phyloP scores from a whole-genome alignment of 2,329 filamentous ascomycete species.

The Xylariaceae sp. region DNA sequence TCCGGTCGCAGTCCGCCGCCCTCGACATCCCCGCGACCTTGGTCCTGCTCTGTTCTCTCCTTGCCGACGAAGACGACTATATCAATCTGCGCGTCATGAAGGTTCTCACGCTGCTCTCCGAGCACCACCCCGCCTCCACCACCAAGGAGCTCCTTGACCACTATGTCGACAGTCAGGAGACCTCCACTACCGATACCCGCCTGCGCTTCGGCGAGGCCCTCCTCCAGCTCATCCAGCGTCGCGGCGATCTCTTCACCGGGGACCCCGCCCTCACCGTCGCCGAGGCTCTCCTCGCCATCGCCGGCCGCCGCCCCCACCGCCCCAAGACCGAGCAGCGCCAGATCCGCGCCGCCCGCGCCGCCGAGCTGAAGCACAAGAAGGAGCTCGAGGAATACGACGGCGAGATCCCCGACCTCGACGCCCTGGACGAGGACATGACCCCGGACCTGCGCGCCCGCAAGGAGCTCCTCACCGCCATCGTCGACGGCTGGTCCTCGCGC shows the following conservation, averaged over 20 bases:
- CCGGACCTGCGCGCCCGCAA: constrained; percentile 42
- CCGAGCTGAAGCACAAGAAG: too few species aligned
- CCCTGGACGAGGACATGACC: constrained; percentile 26
- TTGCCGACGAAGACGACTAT: constrained; percentile 64
- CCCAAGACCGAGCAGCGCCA: constrained; percentile 56
- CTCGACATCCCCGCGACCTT: constrained; percentile 64
- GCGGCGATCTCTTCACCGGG: constrained; percentile 52
- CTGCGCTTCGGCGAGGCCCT: constrained; percentile 67
- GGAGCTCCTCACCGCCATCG: constrained; percentile 53
- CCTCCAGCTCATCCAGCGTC: constrained; percentile 57
- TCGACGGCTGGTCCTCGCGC: constrained; percentile 64
- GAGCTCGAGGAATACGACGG: constrained; percentile 31
- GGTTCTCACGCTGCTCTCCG: constrained; percentile 57
- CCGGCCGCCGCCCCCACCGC: constrained; percentile 58
- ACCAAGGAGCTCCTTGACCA: constrained; percentile 60
- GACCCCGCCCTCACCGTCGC: constrained; percentile 47
- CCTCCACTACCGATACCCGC: constrained; percentile 55
- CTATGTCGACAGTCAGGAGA: constrained; percentile 62
- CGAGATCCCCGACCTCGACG: neutral
- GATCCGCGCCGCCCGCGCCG: constrained; percentile 40
- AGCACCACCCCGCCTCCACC: constrained; percentile 58
- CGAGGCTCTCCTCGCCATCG: constrained; percentile 58
- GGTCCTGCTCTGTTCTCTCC: constrained; percentile 58
- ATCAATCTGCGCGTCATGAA: constrained; percentile 66
- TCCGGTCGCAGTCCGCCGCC: constrained; percentile 50